Base-by-base conservation (phyloP, 805 yeast species). In the Candida mattraensis region DNA sequence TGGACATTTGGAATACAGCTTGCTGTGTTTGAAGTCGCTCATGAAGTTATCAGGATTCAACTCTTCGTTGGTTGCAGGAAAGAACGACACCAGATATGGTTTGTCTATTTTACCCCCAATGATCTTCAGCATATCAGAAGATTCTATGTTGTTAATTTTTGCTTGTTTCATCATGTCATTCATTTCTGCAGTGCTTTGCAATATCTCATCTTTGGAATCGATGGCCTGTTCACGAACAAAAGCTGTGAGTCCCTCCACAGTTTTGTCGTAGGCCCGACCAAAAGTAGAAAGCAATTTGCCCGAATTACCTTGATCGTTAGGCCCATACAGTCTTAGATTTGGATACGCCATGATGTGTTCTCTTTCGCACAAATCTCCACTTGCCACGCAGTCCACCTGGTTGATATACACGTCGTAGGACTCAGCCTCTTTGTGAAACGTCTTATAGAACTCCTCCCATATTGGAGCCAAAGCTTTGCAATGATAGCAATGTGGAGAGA, bases 401-500 rank as follows among this genome's bases (percentile, higher is more conserved):
- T 76, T 70, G 70, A 88, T 74, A 14, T 67, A 67, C 11, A 82
- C 67, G 2, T 68, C 67, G 33, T 74, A 47, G 7, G 60, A 48
- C 28, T 72, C 70, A 24, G 75, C 79, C 24, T 74, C 78, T 7
- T 60, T 56, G 23, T 69, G 58, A 48, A 76, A 72, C 4, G 60
- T 56, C 16, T 65, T 50, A 63, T 77, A 85, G 0, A 91, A 73
- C 37, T 72, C 67, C 40, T 78, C 73, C 97, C 98, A 93, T 6
- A 64, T 70, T 1, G 99, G 98, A 2, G 86, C 93, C 35, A 93
- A 63, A 6, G 64, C 68, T 43, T 66, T 72, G 63, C 99, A 93
- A 61, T 91, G 98, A 6, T 66, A 58, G 58, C 99, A 93, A 52
- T 81, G 81, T 0, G 99, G 99, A 20, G 96, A 87, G 56, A 63